Evolutionary conservation across 106 monocot genomes (phyloP).

Genomic region (Hemerocallis citrina): DNA sequence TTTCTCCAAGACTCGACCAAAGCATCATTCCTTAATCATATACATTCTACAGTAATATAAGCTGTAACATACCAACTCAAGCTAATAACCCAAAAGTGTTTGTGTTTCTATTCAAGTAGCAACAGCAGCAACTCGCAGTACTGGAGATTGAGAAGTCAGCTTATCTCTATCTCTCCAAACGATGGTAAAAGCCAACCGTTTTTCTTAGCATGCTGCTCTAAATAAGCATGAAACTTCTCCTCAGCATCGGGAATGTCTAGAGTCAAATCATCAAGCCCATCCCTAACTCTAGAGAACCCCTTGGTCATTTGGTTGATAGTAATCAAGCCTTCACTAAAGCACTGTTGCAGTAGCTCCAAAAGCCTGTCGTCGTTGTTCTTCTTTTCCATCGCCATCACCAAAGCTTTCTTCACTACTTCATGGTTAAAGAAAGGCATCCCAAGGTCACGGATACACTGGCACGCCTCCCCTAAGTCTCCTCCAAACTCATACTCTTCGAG

Average conservation of each 20-base stretch:
- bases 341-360: constrained; percentile 37
- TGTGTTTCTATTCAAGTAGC: neutral
- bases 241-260: constrained; percentile 68
- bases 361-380: constrained; percentile 51
- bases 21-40: no score
- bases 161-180: constrained; percentile 3
- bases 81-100: no score
- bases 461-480: constrained; percentile 66
- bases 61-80: no score
- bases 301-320: constrained; percentile 79
- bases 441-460: constrained; percentile 72
- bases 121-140: neutral
- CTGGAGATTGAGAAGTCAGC: neutral
- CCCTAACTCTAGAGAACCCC: constrained; percentile 67
- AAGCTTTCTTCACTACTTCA: constrained; percentile 79
- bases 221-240: constrained; percentile 44
- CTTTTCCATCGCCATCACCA: constrained; percentile 94
- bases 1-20: no score
- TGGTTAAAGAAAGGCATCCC: constrained; percentile 89
- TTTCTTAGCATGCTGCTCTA: constrained; percentile 32
- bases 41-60: no score
- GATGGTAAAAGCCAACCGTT: constrained; percentile 64
- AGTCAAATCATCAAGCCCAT: constrained; percentile 62
- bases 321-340: constrained; percentile 78
- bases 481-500: constrained; percentile 77